Evolutionary conservation across 495 filamentous ascomycete species (phyloP), one percentile per base, ranked within the genome.

Genomic region (Penicillium ochrochloron): DNA sequence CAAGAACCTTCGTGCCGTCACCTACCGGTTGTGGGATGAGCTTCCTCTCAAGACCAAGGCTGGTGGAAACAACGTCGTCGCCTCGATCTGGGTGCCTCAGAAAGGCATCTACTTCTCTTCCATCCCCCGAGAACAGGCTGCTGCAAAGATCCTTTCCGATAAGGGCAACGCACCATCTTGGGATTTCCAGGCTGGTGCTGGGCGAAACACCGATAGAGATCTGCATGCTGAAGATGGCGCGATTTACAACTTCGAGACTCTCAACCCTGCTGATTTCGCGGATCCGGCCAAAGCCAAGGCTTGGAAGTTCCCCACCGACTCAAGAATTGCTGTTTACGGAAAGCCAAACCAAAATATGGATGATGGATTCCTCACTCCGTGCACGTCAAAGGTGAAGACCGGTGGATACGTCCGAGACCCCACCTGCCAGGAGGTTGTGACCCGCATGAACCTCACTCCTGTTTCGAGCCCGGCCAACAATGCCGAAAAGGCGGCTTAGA

Each of bases 391-490:
- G 42, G 9, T 44, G 6, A 44, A 44, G 42, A 8, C n/a, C 9
- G n/a, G 21, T n/a, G 42, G 42, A 9, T 44, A 44, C 8, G 10
- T 44, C 15, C 42, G 42, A 3, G n/a, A 44, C n/a, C 42, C 42
- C 19, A 44, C 42, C 42, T 44, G 42, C n/a, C 5, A n/a, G 17
- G 9, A 8, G 9, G 42, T 44, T 44, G 42, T 44, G 42, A 44
- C 42, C 17, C 42, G 42, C n/a, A 44, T 44, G 42, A 44, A 44
- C 42, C n/a, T 44, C 19, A 44, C 42, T n/a, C 42, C 42, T 0
- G 42, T 44, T 44, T 44, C 42, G 42, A 44, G 42, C n/a, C 42
- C 42, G n/a, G 42, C 42, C 7, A 44, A 44, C 42, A 44, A 44
- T 44, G 42, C 10, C 19, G 9, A 37, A 37, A 12, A 12, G 35